Evolutionary conservation across 306 rosid species (phyloP), one percentile per base, ranked within the genome.

Genomic region (Ormosia emarginata): DNA sequence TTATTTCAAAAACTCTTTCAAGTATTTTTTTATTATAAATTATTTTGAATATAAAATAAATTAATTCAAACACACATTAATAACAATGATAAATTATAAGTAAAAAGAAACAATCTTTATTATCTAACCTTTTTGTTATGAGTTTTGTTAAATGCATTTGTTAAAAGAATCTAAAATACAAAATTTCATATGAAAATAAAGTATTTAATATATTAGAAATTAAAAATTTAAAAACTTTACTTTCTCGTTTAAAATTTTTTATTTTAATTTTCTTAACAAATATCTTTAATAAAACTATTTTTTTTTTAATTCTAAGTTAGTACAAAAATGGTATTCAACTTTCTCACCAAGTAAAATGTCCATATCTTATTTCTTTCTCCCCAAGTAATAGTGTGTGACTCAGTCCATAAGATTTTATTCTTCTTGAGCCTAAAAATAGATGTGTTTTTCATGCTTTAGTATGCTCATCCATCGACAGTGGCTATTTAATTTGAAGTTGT

Each of bases 381-480:
- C 7, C 4, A n/a, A 32, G 49, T 9, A 59, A 76, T 32, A 32
- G 17, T 65, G 56, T 39, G 74, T 66, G 82, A 78, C 53, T 33
- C 66, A 36, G 43, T 18, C 29, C 74, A 24, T 37, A 39, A 66
- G 66, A 55, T 78, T 78, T 67, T 53, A 78, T 78, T 78, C 71
- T 15, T 70, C 53, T 11, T 6, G 8, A 47, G 53, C 53, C 63
- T 46, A 13, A 5, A 72, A 56, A 52, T 62, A 78, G 61, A 61
- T 77, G 61, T 4, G 61, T 4, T 2, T 24, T 55, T 17, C 32
- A 44, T 33, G 53, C 39, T 65, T 77, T 40, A 32, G 46, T 34
- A 15, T 12, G 13, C 53, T 14, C 73, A 49, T 49, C 29, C 53
- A 63, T 77, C 73, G 7, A 12, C 65, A 1, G 63, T 59, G 53